These are phyloP conservation scores for Aureobasidium sp. DNA, from an alignment of 2,329 filamentous ascomycete species.

Conservation along the genomic window DNA sequence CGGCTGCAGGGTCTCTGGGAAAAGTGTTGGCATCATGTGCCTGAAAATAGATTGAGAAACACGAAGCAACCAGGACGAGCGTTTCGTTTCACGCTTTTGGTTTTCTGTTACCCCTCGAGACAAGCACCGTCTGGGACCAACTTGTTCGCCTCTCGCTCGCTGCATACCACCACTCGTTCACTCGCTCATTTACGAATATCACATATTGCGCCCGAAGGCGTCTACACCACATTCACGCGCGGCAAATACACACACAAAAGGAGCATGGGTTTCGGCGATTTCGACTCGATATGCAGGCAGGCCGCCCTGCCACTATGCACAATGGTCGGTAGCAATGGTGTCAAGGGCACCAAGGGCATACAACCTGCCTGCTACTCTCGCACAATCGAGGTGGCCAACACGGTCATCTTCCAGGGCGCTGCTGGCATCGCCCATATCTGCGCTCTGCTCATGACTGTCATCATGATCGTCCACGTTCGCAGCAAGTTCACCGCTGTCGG, in stretches of 20 bases:
- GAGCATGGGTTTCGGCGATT: slow-evolving; percentile 85
- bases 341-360: slow-evolving; percentile 56
- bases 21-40: neutral
- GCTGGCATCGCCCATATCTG: slow-evolving; percentile 87
- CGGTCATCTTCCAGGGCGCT: slow-evolving; percentile 93
- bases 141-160: neutral
- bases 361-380: slow-evolving; percentile 87
- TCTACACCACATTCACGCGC: neutral
- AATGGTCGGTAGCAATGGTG: slow-evolving; percentile 65
- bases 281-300: slow-evolving; percentile 75
- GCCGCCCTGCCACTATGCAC: slow-evolving; percentile 81
- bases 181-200: neutral
- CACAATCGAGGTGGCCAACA: slow-evolving; percentile 94
- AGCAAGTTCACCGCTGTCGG: slow-evolving; percentile 96
- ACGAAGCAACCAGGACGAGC: neutral
- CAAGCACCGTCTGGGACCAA: neutral
- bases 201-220: neutral
- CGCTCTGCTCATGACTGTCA: slow-evolving; percentile 82
- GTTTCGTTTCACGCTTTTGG: neutral
- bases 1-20: neutral
- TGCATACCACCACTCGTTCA: neutral
- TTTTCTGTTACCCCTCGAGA: slow-evolving; percentile 9
- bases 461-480: slow-evolving; percentile 95
- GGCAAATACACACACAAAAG: neutral
- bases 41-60: neutral